Base-by-base conservation (phyloP, 2,329 filamentous ascomycete genomes). In the Byssothecium circinans region DNA sequence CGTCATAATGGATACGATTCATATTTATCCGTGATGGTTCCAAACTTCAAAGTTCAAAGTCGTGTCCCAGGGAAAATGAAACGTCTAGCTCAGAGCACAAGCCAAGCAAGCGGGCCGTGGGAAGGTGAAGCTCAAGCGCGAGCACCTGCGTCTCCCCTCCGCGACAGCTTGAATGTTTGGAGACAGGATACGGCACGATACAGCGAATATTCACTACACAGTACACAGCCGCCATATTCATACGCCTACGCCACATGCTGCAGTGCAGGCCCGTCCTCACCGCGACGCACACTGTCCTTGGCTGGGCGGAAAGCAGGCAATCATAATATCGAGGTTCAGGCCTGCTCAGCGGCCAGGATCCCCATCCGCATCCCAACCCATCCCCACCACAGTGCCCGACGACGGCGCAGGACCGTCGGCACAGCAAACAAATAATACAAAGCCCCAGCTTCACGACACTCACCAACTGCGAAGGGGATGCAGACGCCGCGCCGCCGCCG, bases 301-400 rank as follows among this genome's bases (percentile, higher is more conserved):
- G 54, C 45, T 52, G 46, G 57, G 48, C 34, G 50, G 30, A 30
- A 34, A 41, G 32, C 56, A 53, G n/a, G n/a, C n/a, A n/a, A n/a
- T n/a, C n/a, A n/a, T n/a, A n/a, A n/a, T n/a, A 46, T 50, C 37
- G 61, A 36, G 45, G 55, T 7, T 6, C 25, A 6, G 50, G 52
- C 53, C 52, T 43, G 52, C 56, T 50, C 51, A 41, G 52, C 47
- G 46, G 58, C 63, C 59, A 52, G 61, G 65, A 65, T 65, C 61
- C 62, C 61, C 59, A 53, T 54, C n/a, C n/a, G n/a, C n/a, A n/a
- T n/a, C n/a, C n/a, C n/a, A n/a, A n/a, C n/a, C n/a, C n/a, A n/a
- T n/a, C n/a, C n/a, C n/a, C n/a, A n/a, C n/a, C n/a, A n/a, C 23
- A 25, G 10, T 25, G 23, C 23, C 5, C 23, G 10, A 25, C 23